Conservation (phyloP, 148 eudicot genomes). For the Pharnaceum exiguum region DNA sequence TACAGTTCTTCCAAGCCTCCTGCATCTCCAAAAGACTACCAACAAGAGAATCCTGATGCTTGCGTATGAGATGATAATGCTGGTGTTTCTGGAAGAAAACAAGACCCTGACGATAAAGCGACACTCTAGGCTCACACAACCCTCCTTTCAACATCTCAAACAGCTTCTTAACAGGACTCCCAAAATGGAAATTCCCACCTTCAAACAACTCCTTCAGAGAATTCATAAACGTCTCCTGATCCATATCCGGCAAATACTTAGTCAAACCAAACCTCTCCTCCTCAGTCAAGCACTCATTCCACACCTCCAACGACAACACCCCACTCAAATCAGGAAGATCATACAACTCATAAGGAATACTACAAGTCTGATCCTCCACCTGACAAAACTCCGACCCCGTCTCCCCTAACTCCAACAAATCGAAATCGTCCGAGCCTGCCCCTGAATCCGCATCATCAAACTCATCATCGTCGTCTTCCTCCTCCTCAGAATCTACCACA, state of each 20-base stretch:
- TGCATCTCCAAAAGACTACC: constrained; percentile 61
- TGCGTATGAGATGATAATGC: constrained; percentile 69
- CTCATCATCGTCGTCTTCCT: constrained; percentile 71
- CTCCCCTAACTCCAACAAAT: constrained; percentile 86
- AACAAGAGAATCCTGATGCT: constrained; percentile 75
- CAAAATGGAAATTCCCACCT: constrained; percentile 76
- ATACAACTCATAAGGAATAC: constrained; percentile 80
- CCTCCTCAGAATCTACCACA: constrained; percentile 62
- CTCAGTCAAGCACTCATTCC: constrained; percentile 88
- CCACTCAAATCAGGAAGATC: constrained; percentile 69
- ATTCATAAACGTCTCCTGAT: constrained; percentile 68
- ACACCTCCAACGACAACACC: constrained; percentile 77
- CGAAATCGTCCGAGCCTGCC: constrained; percentile 94
- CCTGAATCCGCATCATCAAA: constrained; percentile 96
- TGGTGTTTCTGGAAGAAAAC: constrained; percentile 65
- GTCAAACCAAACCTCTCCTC: constrained; percentile 75
- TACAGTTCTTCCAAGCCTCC: constrained; percentile 76
- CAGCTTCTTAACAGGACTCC: constrained; percentile 60
- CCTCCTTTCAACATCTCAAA: constrained; percentile 92
- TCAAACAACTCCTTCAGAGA: constrained; percentile 83
- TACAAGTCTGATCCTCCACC: constrained; percentile 82
- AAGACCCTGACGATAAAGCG: constrained; percentile 81
- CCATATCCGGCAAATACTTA: constrained; percentile 90
- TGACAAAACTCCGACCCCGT: constrained; percentile 86
- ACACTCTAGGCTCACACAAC: constrained; percentile 86